phyloP scores from a whole-genome alignment of 2,329 filamentous ascomycete genomes.

The Reticulascus tulasneorum region DNA sequence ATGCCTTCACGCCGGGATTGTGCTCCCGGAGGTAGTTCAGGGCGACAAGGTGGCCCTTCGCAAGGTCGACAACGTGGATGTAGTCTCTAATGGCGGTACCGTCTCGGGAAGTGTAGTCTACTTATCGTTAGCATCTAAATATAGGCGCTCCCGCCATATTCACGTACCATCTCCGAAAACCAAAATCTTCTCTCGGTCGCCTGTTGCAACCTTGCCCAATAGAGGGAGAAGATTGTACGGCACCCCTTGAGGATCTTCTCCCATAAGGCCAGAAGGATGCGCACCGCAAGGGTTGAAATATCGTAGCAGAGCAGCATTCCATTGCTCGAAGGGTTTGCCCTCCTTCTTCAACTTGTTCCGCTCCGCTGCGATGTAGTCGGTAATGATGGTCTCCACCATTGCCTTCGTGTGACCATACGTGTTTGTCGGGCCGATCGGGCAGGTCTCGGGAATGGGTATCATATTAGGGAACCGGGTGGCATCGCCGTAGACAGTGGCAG shows the following conservation, averaged over 20 bases:
- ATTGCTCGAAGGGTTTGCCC: slow-evolving; percentile 72
- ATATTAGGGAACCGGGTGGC: slow-evolving; percentile 94
- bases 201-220: slow-evolving; percentile 91
- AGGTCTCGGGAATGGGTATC: slow-evolving; percentile 97
- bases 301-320: slow-evolving; percentile 88
- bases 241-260: slow-evolving; percentile 92
- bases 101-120: slow-evolving; percentile 87
- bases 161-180: slow-evolving; percentile 86
- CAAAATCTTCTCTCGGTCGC: slow-evolving; percentile 87
- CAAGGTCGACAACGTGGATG: slow-evolving; percentile 92
- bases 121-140: slow-evolving; percentile 14
- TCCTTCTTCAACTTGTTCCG: slow-evolving; percentile 77
- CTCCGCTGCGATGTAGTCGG: slow-evolving; percentile 83
- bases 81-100: slow-evolving; percentile 96
- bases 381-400: slow-evolving; percentile 87
- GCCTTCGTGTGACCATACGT: slow-evolving; percentile 97
- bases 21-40: slow-evolving; percentile 84
- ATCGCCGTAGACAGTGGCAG: slow-evolving; percentile 96
- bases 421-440: slow-evolving; percentile 94
- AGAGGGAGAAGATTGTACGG: slow-evolving; percentile 95
- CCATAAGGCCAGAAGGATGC: slow-evolving; percentile 95
- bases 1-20: slow-evolving; percentile 85
- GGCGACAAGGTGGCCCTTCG: slow-evolving; percentile 79
- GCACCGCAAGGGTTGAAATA: slow-evolving; percentile 98
- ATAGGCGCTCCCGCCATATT: fast-evolving